Evolutionary conservation across 176 grass and related monocot species (phyloP), one percentile per base, ranked within the genome.

Genomic region (Secale cereale): DNA sequence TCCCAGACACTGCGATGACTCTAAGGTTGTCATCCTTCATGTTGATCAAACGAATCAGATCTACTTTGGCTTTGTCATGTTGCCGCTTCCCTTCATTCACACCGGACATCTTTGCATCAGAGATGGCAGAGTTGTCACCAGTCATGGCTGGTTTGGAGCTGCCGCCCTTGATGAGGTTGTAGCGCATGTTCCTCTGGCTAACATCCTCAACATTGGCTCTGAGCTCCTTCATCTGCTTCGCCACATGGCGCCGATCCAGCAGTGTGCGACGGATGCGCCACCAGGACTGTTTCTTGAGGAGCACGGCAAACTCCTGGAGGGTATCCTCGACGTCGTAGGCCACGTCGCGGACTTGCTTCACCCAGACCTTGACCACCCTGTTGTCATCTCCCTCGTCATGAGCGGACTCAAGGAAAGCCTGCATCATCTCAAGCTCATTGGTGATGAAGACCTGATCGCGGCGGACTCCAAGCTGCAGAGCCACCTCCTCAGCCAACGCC

Each of bases 1-100:
- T 70, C 5, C 79, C 85, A 0, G n/a, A 36, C 8, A 87, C 56
- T 17, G 85, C 40, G 5, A 82, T 77, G 14, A 82, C 85, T 31
- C 75, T 17, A 0, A 36, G 72, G 12, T 20, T 14, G 5, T 65
- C 6, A 1, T 28, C 10, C 57, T 60, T 60, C 23, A 67, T 4
- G 4, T 1, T 16, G n/a, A 89, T 25, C n/a, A 59, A 20, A 3
- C 16, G 10, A 15, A 75, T 14, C 6, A 89, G 22, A 0, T 59
- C 8, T 9, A 20, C 7, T 9, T 27, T 83, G 0, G 57, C 30
- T 9, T 63, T 13, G 0, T 35, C 9, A 3, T 26, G 11, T 8
- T 41, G 20, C 4, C 59, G 23, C 59, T 11, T 62, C 11, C 9
- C 23, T 62, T 62, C 59, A 0, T 62, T 1, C 0, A 26, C 4